Conservation (phyloP, 305 asterid genomes). For the Caryopteris hybrid region DNA sequence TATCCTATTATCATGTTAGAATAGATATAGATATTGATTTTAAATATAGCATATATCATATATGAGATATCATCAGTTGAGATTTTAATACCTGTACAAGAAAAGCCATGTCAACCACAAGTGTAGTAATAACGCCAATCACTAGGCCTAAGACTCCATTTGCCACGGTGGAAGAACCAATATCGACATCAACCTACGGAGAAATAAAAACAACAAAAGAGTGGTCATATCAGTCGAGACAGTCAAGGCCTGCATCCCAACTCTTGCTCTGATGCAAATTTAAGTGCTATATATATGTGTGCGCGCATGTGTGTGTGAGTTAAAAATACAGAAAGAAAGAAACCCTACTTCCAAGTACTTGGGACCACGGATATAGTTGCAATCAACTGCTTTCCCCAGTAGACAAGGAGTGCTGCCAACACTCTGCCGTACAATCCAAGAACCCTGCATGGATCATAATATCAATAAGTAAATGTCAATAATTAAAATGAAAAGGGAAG, state of each 20-base stretch:
- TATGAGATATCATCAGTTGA: constrained; percentile 1
- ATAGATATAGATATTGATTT: too few species aligned
- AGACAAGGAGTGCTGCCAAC: constrained; percentile 98
- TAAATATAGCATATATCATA: too few species aligned
- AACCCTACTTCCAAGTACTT: constrained; percentile 74
- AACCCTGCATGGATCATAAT: constrained; percentile 54
- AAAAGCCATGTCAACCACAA: constrained; percentile 98
- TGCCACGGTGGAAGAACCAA: constrained; percentile 97
- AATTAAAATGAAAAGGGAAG: neutral
- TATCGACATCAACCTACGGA: constrained; percentile 83
- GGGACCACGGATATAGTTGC: constrained; percentile 83
- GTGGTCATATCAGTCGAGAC: constrained; percentile 7
- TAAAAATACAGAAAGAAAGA: neutral
- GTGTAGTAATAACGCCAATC: constrained; percentile 79
- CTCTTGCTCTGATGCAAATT: neutral
- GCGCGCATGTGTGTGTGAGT: neutral
- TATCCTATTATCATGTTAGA: too few species aligned
- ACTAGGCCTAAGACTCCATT: constrained; percentile 98
- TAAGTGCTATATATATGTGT: too few species aligned
- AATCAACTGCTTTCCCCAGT: constrained; percentile 92
- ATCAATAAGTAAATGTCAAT: constrained; percentile 2
- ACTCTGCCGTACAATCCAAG: constrained; percentile 99
- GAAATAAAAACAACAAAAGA: neutral
- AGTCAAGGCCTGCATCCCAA: neutral
- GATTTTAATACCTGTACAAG: constrained; percentile 77